Conservation (phyloP, 805 yeast genomes). For the Wickerhamiella kazuoi region DNA sequence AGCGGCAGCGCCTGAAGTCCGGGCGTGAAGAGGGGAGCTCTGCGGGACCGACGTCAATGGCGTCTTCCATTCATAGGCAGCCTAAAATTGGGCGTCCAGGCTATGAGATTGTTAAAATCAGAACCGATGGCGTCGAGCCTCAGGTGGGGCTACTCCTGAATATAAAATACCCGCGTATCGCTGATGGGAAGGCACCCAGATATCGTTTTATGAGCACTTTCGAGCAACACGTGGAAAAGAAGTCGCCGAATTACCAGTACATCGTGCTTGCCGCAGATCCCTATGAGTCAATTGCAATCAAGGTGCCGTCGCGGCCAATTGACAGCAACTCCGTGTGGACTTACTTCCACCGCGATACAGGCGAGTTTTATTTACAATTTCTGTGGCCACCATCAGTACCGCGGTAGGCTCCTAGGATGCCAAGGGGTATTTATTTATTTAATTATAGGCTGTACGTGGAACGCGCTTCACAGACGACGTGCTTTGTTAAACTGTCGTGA, state of each 20-base stretch:
- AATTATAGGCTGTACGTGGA: no score
- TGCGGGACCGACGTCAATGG: no score
- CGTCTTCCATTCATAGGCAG: slow-evolving; percentile 31
- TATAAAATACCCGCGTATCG: slow-evolving; percentile 36
- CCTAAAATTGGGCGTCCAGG: slow-evolving; percentile 57
- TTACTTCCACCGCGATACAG: slow-evolving; percentile 47
- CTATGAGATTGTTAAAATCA: slow-evolving; percentile 51
- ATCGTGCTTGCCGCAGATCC: slow-evolving; percentile 78
- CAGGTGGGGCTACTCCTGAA: slow-evolving; percentile 51
- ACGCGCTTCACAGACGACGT: no score
- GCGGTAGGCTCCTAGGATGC: no score
- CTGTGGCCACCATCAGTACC: slow-evolving; percentile 26
- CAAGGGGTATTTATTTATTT: no score
- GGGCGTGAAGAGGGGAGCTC: no score
- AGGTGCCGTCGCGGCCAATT: slow-evolving; percentile 46
- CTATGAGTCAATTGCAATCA: slow-evolving; percentile 62
- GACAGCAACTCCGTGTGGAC: slow-evolving; percentile 33
- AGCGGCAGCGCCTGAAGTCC: no score
- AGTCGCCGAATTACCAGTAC: slow-evolving; percentile 39
- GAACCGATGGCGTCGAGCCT: slow-evolving; percentile 32
- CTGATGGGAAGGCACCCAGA: slow-evolving; percentile 33
- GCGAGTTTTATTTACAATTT: slow-evolving; percentile 48
- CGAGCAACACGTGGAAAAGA: slow-evolving; percentile 41
- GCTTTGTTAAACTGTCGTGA: no score
- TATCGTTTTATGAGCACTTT: slow-evolving; percentile 62